Evolutionary conservation across 495 filamentous ascomycete genomes (phyloP), one percentile per base, ranked within the genome.

Genomic region (Penicillium ochrochloron): DNA sequence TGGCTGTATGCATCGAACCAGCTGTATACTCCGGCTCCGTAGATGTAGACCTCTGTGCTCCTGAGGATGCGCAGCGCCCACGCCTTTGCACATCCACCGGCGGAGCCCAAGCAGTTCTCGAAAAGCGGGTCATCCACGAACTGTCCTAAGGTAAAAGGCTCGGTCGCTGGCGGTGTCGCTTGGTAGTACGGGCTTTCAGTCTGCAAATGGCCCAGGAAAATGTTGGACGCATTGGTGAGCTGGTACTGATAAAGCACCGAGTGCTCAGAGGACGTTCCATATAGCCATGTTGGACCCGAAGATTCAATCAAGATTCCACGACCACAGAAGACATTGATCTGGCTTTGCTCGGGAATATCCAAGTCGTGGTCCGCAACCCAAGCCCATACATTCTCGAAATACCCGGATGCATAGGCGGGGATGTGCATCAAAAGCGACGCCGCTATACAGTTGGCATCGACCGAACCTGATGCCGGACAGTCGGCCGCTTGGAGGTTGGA

Each of bases 201-300:
- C 70, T 95, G 92, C 71, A 93, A 89, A 75, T 88, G 82, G 19
- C 86, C 86, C 75, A 87, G 84, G 69, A 83, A 88, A 62, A 92
- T 77, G 72, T 92, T 85, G 66, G 83, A 77, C 1, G 89, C 90
- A 48, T 80, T 81, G 61, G 78, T 77, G 54, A 93, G 72, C 64
- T 93, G 89, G 79, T 93, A 94, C 72, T 94, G 90, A 72, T 91
- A 92, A 0, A 93, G 78, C 3, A 83, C 74, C 66, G 83, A 80
- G 73, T 95, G 92, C 76, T 95, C 91, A 2, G 84, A 84, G 0
- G 86, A 80, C 0, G 90, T 91, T 25, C 89, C 91, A 44, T 85
- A 85, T 11, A 89, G 70, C 89, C 89, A 89, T 25, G 82, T 66
- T 0, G 66, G 75, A 3, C 81, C 80, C 0, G 68, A 64, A 39